These are phyloP conservation scores for Blastocystis sp. DNA, from an alignment of 352 stramenopile genomes.

Conservation along the genomic window DNA sequence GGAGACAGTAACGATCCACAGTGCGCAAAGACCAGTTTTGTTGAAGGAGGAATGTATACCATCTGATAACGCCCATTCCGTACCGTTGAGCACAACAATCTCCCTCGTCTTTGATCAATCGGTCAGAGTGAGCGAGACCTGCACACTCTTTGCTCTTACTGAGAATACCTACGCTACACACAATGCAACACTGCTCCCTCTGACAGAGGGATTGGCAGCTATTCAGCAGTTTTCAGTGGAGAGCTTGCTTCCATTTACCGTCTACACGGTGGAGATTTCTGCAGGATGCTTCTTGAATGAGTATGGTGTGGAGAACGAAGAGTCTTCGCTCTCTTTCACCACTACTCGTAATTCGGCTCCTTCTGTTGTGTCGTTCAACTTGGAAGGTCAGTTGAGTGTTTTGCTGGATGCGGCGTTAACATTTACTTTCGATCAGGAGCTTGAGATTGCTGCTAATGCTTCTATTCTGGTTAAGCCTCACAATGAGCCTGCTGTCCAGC, in stretches of 20 bases:
- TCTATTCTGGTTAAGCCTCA: background rate
- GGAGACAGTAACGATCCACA: background rate
- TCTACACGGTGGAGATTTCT: background rate
- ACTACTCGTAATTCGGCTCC: background rate
- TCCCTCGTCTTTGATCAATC: conserved; percentile 7
- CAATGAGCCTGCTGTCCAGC: background rate
- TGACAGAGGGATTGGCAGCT: background rate
- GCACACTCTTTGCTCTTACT: background rate
- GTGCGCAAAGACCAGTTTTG: background rate
- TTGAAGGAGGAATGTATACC: background rate
- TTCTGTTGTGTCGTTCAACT: background rate
- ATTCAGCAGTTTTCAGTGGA: background rate
- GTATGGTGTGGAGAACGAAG: background rate
- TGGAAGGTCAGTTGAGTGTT: background rate
- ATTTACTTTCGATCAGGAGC: conserved; percentile 38
- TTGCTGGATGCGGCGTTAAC: background rate
- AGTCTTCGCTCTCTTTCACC: background rate
- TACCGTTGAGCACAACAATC: background rate
- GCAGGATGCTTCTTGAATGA: conserved; percentile 1
- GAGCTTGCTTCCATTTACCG: background rate
- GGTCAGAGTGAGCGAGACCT: background rate
- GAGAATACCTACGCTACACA: background rate
- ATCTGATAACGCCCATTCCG: background rate
- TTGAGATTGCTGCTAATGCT: background rate
- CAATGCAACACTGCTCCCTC: background rate